Evolutionary conservation across 176 grass and related monocot species (phyloP).

Genomic region (Stipa capillata): DNA sequence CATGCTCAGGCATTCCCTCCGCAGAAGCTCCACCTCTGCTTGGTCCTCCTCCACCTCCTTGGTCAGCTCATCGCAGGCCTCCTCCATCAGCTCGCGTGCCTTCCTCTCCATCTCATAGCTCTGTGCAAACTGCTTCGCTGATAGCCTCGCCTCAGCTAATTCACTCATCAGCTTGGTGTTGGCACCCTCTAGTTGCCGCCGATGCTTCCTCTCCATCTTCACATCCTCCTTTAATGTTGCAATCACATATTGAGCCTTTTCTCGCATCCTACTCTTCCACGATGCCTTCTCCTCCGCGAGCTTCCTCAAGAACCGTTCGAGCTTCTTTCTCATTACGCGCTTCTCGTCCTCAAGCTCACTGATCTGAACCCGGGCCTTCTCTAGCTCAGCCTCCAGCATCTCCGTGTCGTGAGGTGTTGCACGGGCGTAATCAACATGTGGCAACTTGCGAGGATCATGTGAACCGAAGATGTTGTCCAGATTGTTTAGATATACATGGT

Average conservation of each 20-base stretch:
- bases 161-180: slow-evolving; percentile 26
- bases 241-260: background rate
- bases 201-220: slow-evolving; percentile 20
- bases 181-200: slow-evolving; percentile 25
- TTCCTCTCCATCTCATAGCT: slow-evolving; percentile 36
- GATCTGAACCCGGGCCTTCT: background rate
- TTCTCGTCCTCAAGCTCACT: slow-evolving; percentile 12
- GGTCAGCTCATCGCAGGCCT: slow-evolving; percentile 44
- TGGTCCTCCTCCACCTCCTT: slow-evolving; percentile 57
- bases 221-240: background rate
- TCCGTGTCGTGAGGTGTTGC: background rate
- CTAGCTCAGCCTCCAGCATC: slow-evolving; percentile 16
- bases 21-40: slow-evolving; percentile 46
- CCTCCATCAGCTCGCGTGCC: slow-evolving; percentile 62
- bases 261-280: slow-evolving; percentile 25
- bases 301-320: slow-evolving; percentile 21
- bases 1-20: slow-evolving; percentile 32
- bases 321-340: background rate
- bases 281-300: slow-evolving; percentile 32
- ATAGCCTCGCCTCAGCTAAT: background rate
- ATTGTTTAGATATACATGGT: background rate
- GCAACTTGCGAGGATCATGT: background rate
- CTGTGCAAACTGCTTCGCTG: slow-evolving; percentile 19
- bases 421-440: background rate
- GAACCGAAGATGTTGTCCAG: background rate